Conservation (phyloP, 768 basidiomycete genomes). For the Macrolepiota albuminosa region DNA sequence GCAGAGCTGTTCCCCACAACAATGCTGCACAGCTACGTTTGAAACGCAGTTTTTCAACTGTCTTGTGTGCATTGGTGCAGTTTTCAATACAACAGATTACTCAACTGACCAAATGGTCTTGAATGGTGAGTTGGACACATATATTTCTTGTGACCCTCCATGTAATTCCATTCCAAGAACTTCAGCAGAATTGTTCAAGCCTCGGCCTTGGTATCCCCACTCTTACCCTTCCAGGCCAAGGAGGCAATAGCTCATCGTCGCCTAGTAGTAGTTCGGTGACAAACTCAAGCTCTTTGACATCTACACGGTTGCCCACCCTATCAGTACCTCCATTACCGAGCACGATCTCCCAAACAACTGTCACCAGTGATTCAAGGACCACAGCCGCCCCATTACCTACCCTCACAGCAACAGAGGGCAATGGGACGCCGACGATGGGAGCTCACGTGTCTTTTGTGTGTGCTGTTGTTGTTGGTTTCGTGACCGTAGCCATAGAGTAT, state of each 20-base stretch:
- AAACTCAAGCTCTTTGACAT: background rate
- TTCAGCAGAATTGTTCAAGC: background rate
- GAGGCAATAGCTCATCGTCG: background rate
- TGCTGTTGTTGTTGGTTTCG: background rate
- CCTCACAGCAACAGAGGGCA: background rate
- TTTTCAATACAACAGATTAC: constrained; percentile 24
- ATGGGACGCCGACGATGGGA: background rate
- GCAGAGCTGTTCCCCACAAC: constrained; percentile 22
- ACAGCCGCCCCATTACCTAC: background rate
- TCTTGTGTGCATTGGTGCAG: constrained; percentile 29
- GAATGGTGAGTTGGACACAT: constrained; percentile 11
- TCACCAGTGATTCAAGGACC: background rate
- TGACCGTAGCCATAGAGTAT: background rate
- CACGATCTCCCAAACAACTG: background rate
- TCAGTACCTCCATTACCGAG: background rate
- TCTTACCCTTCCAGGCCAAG: background rate
- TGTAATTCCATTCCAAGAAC: background rate
- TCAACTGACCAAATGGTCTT: constrained; percentile 22
- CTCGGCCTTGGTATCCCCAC: background rate
- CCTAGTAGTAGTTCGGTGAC: background rate
- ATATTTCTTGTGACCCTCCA: background rate
- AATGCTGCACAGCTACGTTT: constrained; percentile 38
- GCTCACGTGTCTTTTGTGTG: background rate
- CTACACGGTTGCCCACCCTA: background rate
- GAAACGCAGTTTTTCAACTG: constrained; percentile 37